phyloP scores from a whole-genome alignment of 2,329 filamentous ascomycete species.

The Cryphonectria japonica region DNA sequence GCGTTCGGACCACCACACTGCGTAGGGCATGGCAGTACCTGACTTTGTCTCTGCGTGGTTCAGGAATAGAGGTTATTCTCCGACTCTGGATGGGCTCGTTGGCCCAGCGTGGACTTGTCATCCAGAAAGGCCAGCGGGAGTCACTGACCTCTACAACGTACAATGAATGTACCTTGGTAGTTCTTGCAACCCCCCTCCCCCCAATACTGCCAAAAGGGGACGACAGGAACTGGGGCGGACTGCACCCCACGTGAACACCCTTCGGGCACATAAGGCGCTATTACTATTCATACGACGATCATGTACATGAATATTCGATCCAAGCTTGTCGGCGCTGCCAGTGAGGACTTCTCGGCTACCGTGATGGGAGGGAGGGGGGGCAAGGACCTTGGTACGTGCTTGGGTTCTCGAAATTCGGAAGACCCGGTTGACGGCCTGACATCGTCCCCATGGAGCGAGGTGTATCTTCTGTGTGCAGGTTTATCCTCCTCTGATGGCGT shows the following conservation, averaged over 20 bases:
- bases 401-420: too few species aligned
- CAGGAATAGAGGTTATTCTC: background rate
- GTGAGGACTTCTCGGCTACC: constrained; percentile 5
- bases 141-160: background rate
- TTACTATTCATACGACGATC: constrained; percentile 3
- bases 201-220: background rate
- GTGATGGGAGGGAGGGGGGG: too few species aligned
- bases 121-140: background rate
- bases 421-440: too few species aligned
- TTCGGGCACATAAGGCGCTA: background rate
- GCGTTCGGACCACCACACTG: background rate
- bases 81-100: background rate
- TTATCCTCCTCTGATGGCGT: too few species aligned
- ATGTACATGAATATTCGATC: constrained; percentile 5
- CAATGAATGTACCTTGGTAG: background rate
- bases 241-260: constrained; percentile 6
- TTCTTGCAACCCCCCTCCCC: background rate
- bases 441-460: too few species aligned
- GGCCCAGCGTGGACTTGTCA: background rate
- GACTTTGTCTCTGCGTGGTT: background rate
- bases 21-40: background rate
- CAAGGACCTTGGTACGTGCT: too few species aligned
- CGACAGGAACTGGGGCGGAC: background rate
- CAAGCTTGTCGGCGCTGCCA: constrained; percentile 18
- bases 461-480: too few species aligned